phyloP scores from a whole-genome alignment of 305 asterid genomes.

The Rubia balearica region DNA sequence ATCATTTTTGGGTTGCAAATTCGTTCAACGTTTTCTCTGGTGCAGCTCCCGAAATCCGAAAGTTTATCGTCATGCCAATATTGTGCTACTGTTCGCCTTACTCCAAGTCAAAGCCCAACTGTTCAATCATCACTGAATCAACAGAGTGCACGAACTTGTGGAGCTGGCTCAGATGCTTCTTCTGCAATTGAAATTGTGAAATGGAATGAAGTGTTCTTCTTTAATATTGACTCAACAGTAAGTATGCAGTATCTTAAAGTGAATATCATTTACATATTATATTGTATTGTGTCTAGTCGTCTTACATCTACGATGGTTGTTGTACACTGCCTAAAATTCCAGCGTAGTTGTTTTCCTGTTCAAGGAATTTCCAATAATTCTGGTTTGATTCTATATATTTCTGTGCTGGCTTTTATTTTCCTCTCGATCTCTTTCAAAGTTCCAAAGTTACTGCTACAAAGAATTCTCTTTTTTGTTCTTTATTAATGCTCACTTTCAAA shows the following conservation, averaged over 20 bases:
- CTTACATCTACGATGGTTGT: not conserved
- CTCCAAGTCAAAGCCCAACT: constrained; percentile 37
- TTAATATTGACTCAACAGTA: constrained; percentile 74
- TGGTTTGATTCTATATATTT: not conserved
- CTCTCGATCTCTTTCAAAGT: not conserved
- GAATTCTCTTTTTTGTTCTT: not conserved
- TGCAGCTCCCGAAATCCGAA: constrained; percentile 64
- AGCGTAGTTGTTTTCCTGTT: not conserved
- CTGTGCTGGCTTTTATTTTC: not conserved
- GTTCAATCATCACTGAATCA: constrained; percentile 35
- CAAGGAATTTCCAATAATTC: not conserved
- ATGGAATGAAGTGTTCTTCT: constrained; percentile 95
- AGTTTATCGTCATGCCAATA: constrained; percentile 64
- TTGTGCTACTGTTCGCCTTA: constrained; percentile 55
- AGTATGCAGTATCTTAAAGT: constrained; percentile 23
- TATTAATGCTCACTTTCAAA: not conserved
- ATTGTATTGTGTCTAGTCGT: not conserved
- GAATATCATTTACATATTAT: not conserved
- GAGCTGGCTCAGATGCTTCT: constrained; percentile 42
- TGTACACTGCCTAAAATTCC: not conserved
- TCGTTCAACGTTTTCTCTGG: not conserved
- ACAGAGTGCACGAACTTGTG: constrained; percentile 80
- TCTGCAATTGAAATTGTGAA: constrained; percentile 50
- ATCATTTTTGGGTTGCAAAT: constrained; percentile 2
- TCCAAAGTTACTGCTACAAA: not conserved